These are phyloP conservation scores for Nematocida sp. DNA, from an alignment of 371 early-diverging fungal genomes.

Conservation along the genomic window DNA sequence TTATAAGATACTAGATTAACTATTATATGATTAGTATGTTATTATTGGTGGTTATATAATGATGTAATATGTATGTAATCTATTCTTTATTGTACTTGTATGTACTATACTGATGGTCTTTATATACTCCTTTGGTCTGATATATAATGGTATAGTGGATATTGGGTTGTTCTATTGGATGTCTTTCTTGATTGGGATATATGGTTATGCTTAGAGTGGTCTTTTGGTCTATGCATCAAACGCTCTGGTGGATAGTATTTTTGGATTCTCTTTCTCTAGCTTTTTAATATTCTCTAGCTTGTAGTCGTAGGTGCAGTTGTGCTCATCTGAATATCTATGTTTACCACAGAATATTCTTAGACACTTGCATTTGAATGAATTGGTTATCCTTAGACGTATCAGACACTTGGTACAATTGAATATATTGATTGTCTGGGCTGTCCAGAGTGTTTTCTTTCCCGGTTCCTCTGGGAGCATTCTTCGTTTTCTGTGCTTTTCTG, in stretches of 20 bases:
- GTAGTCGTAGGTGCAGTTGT: slow-evolving; percentile 64
- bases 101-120: too few relatives aligned
- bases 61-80: too few relatives aligned
- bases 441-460: slow-evolving; percentile 10
- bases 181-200: too few relatives aligned
- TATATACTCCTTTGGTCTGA: too few relatives aligned
- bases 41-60: too few relatives aligned
- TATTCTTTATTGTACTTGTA: too few relatives aligned
- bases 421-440: not conserved
- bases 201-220: too few relatives aligned
- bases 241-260: slow-evolving; percentile 51
- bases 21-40: too few relatives aligned
- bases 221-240: too few relatives aligned
- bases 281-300: slow-evolving; percentile 52
- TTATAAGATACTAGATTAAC: too few relatives aligned
- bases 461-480: slow-evolving; percentile 11
- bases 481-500: slow-evolving; percentile 12
- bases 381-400: slow-evolving; percentile 56
- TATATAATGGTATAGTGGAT: too few relatives aligned
- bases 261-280: slow-evolving; percentile 62
- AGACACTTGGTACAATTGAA: slow-evolving; percentile 56
- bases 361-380: slow-evolving; percentile 63
- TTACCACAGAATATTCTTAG: slow-evolving; percentile 58
- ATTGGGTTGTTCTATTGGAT: too few relatives aligned
- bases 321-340: slow-evolving; percentile 65